Percentiles rank a stretch among this genome's conserved stretches.
phyloP scores from a whole-genome alignment of 768 basidiomycete genomes.

The Hortiboletus campestris region DNA sequence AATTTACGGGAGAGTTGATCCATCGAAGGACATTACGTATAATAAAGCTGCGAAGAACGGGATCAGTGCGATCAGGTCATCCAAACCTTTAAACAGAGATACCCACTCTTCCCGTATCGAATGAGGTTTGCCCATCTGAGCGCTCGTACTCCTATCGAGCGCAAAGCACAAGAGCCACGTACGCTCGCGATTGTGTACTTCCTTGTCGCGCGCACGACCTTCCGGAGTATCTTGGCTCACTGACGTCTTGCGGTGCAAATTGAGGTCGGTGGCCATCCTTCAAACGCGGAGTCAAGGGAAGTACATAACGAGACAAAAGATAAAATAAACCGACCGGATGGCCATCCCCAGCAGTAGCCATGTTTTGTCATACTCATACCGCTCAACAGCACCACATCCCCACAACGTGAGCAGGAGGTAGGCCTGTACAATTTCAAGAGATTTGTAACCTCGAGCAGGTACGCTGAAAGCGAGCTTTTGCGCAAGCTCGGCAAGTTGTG shows the following conservation, averaged over 20 bases:
- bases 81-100: not conserved
- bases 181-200: constrained; percentile 92
- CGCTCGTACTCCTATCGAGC: constrained; percentile 85
- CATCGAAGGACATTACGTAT: constrained; percentile 80
- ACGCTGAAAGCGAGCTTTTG: constrained; percentile 87
- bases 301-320: not conserved
- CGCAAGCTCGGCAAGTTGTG: constrained; percentile 74
- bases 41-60: constrained; percentile 56
- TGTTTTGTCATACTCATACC: constrained; percentile 95
- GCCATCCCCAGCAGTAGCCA: constrained; percentile 89
- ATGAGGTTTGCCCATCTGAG: constrained; percentile 96
- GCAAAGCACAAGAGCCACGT: constrained; percentile 90
- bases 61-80: not conserved
- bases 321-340: constrained; percentile 53
- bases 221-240: constrained; percentile 70
- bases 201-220: constrained; percentile 71
- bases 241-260: constrained; percentile 85
- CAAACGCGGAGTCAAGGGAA: constrained; percentile 10
- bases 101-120: constrained; percentile 91
- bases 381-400: constrained; percentile 93
- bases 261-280: constrained; percentile 95
- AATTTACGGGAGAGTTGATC: constrained; percentile 64
- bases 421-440: constrained; percentile 93
- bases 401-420: constrained; percentile 86
- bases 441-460: constrained; percentile 85